Evolutionary conservation across 139 green algal genomes (phyloP).

Genomic region (Tetraselmis chui): DNA sequence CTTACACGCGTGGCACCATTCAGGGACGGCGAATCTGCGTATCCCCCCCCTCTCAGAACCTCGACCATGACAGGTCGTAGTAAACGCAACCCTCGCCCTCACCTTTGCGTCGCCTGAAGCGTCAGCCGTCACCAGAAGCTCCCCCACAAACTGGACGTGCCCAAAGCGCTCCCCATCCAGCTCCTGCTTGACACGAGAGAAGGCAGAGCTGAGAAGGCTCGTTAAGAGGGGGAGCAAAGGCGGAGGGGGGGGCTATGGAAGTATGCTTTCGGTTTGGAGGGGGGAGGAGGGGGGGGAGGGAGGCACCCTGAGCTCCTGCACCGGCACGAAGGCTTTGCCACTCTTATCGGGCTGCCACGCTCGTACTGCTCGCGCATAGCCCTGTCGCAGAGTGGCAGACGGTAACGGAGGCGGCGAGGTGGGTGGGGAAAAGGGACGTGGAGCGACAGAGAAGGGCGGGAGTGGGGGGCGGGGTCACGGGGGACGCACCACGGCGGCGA

Average conservation of each 20-base stretch:
- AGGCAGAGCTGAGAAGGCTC: background rate
- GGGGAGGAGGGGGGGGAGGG: background rate
- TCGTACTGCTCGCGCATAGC: background rate
- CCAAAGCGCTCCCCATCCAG: background rate
- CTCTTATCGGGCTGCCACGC: background rate
- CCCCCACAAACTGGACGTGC: background rate
- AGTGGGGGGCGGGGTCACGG: background rate
- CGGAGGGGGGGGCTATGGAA: background rate
- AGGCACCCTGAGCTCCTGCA: background rate
- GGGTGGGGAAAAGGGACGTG: too few species aligned
- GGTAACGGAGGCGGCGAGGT: too few species aligned
- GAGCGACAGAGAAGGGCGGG: background rate
- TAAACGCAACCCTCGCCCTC: too few species aligned
- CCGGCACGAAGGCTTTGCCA: background rate
- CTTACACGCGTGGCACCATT: too few species aligned
- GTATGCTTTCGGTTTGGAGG: too few species aligned
- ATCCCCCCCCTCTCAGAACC: too few species aligned
- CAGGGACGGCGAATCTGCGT: too few species aligned
- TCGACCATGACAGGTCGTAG: too few species aligned
- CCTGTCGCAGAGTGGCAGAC: too few species aligned
- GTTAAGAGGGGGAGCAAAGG: background rate
- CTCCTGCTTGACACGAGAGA: background rate
- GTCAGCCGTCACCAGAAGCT: background rate
- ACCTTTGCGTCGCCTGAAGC: background rate
- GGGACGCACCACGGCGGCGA: background rate